phyloP scores from a whole-genome alignment of 805 yeast species.

The Wickerhamomyces hampshirensis region DNA sequence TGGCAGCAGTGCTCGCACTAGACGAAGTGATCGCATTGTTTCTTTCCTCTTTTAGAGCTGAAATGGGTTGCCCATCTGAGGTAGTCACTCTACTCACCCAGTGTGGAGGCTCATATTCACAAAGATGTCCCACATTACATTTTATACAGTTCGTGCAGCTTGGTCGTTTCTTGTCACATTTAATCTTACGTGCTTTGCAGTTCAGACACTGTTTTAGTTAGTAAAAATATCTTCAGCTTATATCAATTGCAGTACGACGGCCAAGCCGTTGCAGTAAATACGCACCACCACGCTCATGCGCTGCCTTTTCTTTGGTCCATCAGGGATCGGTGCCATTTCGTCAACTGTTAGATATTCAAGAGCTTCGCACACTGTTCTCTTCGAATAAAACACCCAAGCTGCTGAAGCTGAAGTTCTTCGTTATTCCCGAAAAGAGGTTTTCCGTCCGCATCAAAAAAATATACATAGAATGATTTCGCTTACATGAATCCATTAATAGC shows the following conservation, averaged over 20 bases:
- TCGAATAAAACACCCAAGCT: too few species aligned
- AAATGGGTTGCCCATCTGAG: conserved; percentile 10
- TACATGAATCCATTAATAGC: too few species aligned
- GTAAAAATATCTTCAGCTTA: neutral
- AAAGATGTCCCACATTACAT: conserved; percentile 25
- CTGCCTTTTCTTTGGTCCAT: conserved; percentile 27
- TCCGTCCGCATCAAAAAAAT: too few species aligned
- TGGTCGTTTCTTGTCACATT: conserved; percentile 39
- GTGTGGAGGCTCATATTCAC: conserved; percentile 24
- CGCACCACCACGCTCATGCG: conserved; percentile 30
- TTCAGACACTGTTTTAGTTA: conserved; percentile 23
- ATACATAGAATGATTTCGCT: too few species aligned
- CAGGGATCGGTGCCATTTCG: neutral
- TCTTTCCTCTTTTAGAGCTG: conserved; percentile 2
- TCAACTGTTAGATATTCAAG: too few species aligned
- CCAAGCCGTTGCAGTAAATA: too few species aligned
- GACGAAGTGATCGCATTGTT: conserved; percentile 1
- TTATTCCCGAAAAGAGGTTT: too few species aligned
- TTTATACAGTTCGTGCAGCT: conserved; percentile 29
- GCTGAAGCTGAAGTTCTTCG: too few species aligned
- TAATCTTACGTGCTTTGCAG: conserved; percentile 35
- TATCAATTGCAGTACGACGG: too few species aligned
- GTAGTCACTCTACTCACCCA: conserved; percentile 20
- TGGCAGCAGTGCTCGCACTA: neutral
- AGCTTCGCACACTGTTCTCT: too few species aligned